Evolutionary conservation across 129 eudicot species (phyloP).

Genomic region (Flaveria trinervia): DNA sequence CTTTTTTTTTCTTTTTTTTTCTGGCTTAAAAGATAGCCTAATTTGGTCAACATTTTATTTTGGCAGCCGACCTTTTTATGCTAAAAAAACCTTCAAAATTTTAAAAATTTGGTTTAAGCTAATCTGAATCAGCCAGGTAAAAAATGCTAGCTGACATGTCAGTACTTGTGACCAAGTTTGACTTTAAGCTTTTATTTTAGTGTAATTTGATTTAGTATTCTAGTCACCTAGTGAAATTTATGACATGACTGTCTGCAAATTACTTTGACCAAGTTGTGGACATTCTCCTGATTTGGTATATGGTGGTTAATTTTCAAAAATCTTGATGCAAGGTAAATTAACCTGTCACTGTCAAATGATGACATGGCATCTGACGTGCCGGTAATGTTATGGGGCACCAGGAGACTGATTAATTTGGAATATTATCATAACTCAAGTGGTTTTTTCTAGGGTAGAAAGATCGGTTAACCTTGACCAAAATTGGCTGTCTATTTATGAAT

Average conservation of each 20-base stretch:
- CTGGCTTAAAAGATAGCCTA: not conserved
- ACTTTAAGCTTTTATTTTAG: not conserved
- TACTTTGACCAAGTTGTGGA: constrained; percentile 8
- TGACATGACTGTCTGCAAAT: not conserved
- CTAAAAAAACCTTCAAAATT: not conserved
- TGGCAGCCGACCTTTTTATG: not conserved
- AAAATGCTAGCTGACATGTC: constrained; percentile 1
- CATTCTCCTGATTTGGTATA: not conserved
- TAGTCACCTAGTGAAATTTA: not conserved
- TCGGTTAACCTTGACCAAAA: not conserved
- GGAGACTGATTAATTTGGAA: not conserved
- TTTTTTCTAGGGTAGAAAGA: not conserved
- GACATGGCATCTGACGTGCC: not conserved
- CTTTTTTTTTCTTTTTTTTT: not conserved
- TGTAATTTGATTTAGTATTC: not conserved
- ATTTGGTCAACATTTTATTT: not conserved
- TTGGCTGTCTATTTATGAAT: not conserved
- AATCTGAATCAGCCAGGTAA: not conserved
- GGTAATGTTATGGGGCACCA: not conserved
- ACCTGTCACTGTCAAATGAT: not conserved
- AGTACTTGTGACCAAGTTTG: not conserved
- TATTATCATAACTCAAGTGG: not conserved
- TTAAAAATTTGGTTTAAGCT: not conserved
- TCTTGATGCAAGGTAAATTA: not conserved
- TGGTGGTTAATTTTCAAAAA: not conserved